Evolutionary conservation across 2,329 filamentous ascomycete species (phyloP).

Genomic region (Fusarium concolor): DNA sequence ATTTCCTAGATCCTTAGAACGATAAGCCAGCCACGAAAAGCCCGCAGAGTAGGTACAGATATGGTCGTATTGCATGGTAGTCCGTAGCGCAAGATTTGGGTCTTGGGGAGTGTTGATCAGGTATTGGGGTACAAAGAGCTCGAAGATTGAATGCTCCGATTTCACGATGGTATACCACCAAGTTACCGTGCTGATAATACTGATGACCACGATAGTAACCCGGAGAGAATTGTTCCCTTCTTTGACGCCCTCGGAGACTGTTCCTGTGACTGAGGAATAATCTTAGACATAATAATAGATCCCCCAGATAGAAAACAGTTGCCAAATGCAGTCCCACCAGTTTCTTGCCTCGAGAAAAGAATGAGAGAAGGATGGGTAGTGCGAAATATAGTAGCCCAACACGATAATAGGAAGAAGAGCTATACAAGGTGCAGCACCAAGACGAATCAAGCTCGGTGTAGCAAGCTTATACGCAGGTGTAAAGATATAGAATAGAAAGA

Average conservation of each 20-base stretch:
- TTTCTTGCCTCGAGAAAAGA: conserved; percentile 37
- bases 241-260: accelerated
- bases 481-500: conserved; percentile 41
- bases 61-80: conserved; percentile 48
- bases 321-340: conserved; percentile 51
- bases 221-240: neutral
- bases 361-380: conserved; percentile 39
- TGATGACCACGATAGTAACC: neutral
- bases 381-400: conserved; percentile 35
- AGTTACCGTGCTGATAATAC: neutral
- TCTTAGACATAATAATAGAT: conserved; percentile 27
- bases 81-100: conserved; percentile 24
- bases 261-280: neutral
- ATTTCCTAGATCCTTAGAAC: conserved; percentile 41
- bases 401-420: conserved; percentile 38
- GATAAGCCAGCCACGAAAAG: conserved; percentile 42
- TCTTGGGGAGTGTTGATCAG: conserved; percentile 32
- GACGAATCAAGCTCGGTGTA: conserved; percentile 7
- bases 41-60: conserved; percentile 33
- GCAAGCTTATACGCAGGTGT: conserved; percentile 33
- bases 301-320: conserved; percentile 46
- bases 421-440: conserved; percentile 13
- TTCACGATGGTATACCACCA: conserved; percentile 40
- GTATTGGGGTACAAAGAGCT: conserved; percentile 44
- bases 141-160: conserved; percentile 2